Base-by-base conservation (phyloP, 2,329 filamentous ascomycete species). In the Dactylellina parvicollis region DNA sequence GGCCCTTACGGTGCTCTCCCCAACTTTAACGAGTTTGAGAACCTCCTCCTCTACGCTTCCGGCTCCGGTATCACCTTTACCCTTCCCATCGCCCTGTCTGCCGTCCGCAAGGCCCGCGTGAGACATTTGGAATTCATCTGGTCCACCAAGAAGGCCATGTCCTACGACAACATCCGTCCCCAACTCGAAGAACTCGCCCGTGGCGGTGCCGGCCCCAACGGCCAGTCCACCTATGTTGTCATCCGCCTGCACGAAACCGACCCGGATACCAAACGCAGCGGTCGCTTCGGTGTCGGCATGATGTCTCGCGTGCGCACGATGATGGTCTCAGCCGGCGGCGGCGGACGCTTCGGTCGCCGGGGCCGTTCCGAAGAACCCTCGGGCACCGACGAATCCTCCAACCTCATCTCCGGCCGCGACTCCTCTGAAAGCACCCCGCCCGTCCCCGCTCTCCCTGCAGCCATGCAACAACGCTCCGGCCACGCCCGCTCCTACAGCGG, bases 171-270 rank as follows among this genome's bases (percentile, higher is more conserved):
- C 62, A 74, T 74, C 55, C 62, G 70, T 7, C 70, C 70, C 2
- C 70, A 74, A 40, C 61, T 74, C 20, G 70, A 74, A 47, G 70
- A 74, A 59, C 62, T 74, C 42, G 70, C 70, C 12, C 46, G 70
- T 8, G 70, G 70, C 32, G 70, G 70, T 16, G 30, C 50, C 32
- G 70, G 70, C 12, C 40, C 49, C 32, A 61, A 69, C 49, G 70
- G 64, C 16, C 70, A 74, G 30, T 54, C 70, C 14, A 74, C 70
- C 14, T 74, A 69, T 30, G 70, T 74, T 14, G 70, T 74, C 46
- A 74, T 74, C 42, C 70, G 70, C 24, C 64, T 74, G n/a, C 70
- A 74, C 62, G 70, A 74, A 69, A 74, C 70, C 44, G 54, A 47
- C 8, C 70, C 70, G 1, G 70, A 74, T 20, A 69, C 55, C 34